Percentiles rank a stretch among this genome's conserved stretches.
Evolutionary conservation across 2,329 filamentous ascomycete genomes (phyloP).

Genomic region (Eurotiales sp.): DNA sequence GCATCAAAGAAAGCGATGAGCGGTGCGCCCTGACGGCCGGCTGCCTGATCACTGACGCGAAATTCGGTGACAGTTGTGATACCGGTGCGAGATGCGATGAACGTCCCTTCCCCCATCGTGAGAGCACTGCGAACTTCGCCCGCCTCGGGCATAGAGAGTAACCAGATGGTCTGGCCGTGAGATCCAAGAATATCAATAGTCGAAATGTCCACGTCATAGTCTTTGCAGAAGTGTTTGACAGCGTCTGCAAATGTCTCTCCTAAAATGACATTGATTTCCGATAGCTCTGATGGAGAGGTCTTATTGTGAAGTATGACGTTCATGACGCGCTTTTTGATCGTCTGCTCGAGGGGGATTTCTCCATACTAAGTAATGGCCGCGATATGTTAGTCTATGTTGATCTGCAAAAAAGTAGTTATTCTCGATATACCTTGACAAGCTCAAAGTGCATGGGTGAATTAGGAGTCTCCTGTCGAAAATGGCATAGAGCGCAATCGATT

Average conservation of each 20-base stretch:
- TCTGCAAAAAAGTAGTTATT: no score
- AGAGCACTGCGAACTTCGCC: conserved; percentile 48
- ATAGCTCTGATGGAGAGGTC: conserved; percentile 52
- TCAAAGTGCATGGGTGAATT: conserved; percentile 54
- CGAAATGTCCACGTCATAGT: conserved; percentile 40
- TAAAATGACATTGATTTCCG: conserved; percentile 55
- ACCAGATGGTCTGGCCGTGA: conserved; percentile 59
- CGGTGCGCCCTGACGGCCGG: conserved; percentile 54
- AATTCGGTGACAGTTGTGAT: conserved; percentile 60
- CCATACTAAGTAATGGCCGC: no score
- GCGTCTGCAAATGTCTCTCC: conserved; percentile 56
- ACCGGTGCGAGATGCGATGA: conserved; percentile 54
- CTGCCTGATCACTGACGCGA: conserved; percentile 53
- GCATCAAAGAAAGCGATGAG: conserved; percentile 58
- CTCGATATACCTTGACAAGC: conserved; percentile 42
- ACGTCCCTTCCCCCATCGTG: conserved; percentile 56
- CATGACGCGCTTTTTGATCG: conserved; percentile 56
- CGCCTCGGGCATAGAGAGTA: conserved; percentile 50
- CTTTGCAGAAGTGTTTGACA: conserved; percentile 48
- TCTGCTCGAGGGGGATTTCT: conserved; percentile 52
- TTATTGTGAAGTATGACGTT: conserved; percentile 54
- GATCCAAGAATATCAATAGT: conserved; percentile 55
- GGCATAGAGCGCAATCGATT: conserved; percentile 58
- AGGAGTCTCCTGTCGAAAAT: conserved; percentile 52
- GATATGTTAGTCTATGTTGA: no score